Evolutionary conservation across 2,329 filamentous ascomycete species (phyloP), one percentile per base, ranked within the genome.

Genomic region (Sarocladium strictum): DNA sequence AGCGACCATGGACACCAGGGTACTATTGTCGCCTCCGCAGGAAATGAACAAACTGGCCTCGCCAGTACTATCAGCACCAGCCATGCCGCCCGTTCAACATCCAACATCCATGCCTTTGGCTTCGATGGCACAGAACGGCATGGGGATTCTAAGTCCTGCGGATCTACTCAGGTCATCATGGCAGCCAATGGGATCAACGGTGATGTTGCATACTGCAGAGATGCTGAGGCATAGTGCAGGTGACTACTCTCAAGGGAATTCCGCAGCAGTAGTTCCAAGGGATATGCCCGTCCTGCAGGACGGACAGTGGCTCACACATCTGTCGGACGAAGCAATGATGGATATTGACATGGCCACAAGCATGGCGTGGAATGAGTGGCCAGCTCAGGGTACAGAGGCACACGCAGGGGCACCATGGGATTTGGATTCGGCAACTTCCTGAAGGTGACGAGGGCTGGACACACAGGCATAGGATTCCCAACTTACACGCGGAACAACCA

Each of bases 1-100:
- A 15, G 53, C 59, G 23, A 53, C 55, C 5, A 14, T 57, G n/a
- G 56, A 57, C 27, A 53, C 55, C 5, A 33, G 51, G 11, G 51
- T 56, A 5, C 55, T 11, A 59, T 56, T 35, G 53, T 60, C 41
- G 9, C 9, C 23, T 38, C 3, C 50, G 3, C 33, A 53, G 4
- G 50, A 53, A 7, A 33, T 3, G 4, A 32, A 35, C 11, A 21
- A 21, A n/a, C 9, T n/a, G 27, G 7, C n/a, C 27, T 51, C 47
- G n/a, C 47, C 47, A 15, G 3, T 33, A 10, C 6, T 51, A 12
- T 29, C 43, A 9, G 21, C 17, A 9, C 9, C 17, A 15, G 29
- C 19, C 11, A 53, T 26, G 6, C 50, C 33, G 11, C 32, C 7
- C 5, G 9, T 12, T 12, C 49, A 37, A 7, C 7, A 21, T 21